phyloP scores from a whole-genome alignment of 305 asterid species.

The Coffea humblotiana region DNA sequence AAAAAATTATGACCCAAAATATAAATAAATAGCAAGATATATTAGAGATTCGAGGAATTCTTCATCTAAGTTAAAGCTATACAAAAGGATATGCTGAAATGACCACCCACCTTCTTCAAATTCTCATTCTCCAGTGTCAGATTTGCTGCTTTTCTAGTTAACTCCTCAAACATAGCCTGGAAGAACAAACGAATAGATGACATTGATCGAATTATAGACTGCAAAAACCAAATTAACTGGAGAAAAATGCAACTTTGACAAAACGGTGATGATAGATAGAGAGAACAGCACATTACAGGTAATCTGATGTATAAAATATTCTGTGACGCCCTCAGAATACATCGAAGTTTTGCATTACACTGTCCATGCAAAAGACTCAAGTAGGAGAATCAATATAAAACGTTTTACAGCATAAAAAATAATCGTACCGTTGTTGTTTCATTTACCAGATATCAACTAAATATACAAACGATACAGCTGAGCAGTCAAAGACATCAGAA shows the following conservation, averaged over 20 bases:
- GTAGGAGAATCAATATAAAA: too few relatives aligned
- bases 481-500: too few relatives aligned
- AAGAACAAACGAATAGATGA: background rate
- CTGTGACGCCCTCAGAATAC: background rate
- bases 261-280: background rate
- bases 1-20: background rate
- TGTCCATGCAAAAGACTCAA: background rate
- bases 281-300: background rate
- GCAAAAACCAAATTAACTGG: background rate
- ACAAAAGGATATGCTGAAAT: background rate
- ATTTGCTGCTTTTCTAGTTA: slow-evolving; percentile 43
- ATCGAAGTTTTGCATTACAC: background rate
- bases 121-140: slow-evolving; percentile 46
- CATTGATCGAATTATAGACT: background rate
- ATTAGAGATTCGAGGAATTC: background rate
- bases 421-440: too few relatives aligned
- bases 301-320: background rate
- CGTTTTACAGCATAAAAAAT: too few relatives aligned
- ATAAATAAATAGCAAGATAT: background rate
- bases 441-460: too few relatives aligned
- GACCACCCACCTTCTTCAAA: slow-evolving; percentile 46
- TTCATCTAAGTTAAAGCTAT: background rate
- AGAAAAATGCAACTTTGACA: background rate
- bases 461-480: too few relatives aligned
- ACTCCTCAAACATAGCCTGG: slow-evolving; percentile 52